Conservation (phyloP, 805 yeast genomes). For the Candida tammaniensis region DNA sequence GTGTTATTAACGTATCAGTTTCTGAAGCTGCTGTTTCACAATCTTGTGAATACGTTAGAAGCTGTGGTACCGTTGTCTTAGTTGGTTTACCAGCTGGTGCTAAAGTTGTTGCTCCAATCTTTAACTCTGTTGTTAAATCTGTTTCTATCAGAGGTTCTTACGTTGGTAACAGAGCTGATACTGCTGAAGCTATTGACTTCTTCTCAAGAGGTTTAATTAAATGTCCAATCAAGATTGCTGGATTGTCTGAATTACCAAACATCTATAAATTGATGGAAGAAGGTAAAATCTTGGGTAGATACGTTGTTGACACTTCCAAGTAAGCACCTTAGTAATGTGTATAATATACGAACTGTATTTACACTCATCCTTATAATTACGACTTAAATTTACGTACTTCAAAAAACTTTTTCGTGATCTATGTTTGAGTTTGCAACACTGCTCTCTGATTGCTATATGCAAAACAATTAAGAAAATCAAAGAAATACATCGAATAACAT, state of each 20-base stretch:
- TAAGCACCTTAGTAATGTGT: slow-evolving; percentile 14
- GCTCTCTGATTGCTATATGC: too few species aligned
- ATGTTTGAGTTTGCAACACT: too few species aligned
- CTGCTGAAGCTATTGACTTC: slow-evolving; percentile 45
- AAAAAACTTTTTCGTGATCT: too few species aligned
- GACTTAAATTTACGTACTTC: too few species aligned
- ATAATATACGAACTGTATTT: too few species aligned
- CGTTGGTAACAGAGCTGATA: slow-evolving; percentile 47
- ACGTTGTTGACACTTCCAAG: slow-evolving; percentile 42
- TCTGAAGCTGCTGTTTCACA: slow-evolving; percentile 50
- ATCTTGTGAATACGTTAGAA: slow-evolving; percentile 40
- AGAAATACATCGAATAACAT: too few species aligned
- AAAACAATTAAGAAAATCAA: too few species aligned
- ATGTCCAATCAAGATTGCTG: slow-evolving; percentile 40
- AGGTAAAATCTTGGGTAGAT: slow-evolving; percentile 43
- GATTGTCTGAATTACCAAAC: slow-evolving; percentile 38
- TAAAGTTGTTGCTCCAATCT: slow-evolving; percentile 36
- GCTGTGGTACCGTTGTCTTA: slow-evolving; percentile 42
- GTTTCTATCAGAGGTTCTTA: slow-evolving; percentile 40
- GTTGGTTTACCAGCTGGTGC: slow-evolving; percentile 48
- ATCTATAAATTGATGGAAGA: slow-evolving; percentile 40
- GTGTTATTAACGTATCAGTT: slow-evolving; percentile 48
- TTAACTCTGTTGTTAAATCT: slow-evolving; percentile 39
- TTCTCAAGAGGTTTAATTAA: slow-evolving; percentile 42
- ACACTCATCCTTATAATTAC: too few species aligned